Conservation (phyloP, 1,284 basidiomycete genomes). For the Afroboletus lepidellus region DNA sequence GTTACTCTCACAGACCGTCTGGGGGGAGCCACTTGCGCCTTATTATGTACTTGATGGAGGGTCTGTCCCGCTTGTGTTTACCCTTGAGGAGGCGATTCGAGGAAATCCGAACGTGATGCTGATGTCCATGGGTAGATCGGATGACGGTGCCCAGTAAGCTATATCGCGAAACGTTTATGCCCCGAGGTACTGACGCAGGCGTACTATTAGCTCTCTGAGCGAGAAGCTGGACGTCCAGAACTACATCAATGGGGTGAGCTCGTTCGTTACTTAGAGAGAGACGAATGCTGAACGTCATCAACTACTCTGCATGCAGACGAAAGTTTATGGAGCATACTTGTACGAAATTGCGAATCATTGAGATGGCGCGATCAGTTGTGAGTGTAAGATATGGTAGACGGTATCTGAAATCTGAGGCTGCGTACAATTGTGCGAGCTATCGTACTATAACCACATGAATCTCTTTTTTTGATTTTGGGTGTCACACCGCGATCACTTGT, state of each 20-base stretch:
- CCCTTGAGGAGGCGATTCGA: background rate
- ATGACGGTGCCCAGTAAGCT: slow-evolving; percentile 26
- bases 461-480: too few relatives aligned
- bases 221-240: background rate
- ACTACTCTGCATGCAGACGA: background rate
- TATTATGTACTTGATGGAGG: slow-evolving; percentile 2
- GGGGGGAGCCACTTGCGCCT: background rate
- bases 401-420: too few relatives aligned
- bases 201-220: background rate
- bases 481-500: too few relatives aligned
- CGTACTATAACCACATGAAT: too few relatives aligned
- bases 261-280: background rate
- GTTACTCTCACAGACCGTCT: background rate
- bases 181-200: background rate
- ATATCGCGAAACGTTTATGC: background rate
- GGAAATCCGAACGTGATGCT: slow-evolving; percentile 9
- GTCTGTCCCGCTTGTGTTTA: background rate
- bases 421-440: too few relatives aligned
- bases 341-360: slow-evolving; percentile 1
- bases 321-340: background rate
- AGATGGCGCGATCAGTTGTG: too few relatives aligned
- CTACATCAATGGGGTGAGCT: background rate
- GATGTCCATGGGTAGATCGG: slow-evolving; percentile 25
- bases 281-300: background rate
- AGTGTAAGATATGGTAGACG: background rate